These are phyloP conservation scores for Myriosclerotinia duriaeana DNA, from an alignment of 2,329 filamentous ascomycete species.

Conservation along the genomic window DNA sequence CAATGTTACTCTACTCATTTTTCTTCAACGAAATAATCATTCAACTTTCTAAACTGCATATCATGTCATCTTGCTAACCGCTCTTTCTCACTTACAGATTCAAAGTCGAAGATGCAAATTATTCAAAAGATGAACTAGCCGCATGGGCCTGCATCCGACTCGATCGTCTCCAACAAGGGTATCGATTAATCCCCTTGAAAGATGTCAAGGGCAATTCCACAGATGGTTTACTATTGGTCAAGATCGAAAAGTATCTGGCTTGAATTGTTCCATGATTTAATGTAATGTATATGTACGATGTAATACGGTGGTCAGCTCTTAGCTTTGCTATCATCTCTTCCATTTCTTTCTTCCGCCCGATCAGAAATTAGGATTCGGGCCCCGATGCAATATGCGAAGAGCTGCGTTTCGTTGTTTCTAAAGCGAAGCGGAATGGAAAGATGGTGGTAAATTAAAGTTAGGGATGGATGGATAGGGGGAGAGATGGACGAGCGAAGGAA, in stretches of 20 bases:
- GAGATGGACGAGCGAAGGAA: background rate
- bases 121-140: constrained; percentile 73
- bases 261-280: constrained; percentile 9
- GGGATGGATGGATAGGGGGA: background rate
- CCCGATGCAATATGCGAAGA: background rate
- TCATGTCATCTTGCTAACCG: background rate
- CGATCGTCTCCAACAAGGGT: constrained; percentile 74
- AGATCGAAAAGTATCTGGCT: constrained; percentile 58
- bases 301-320: background rate
- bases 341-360: background rate
- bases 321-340: background rate
- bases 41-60: too few relatives aligned
- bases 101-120: constrained; percentile 84
- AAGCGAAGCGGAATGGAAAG: background rate
- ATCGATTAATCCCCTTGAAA: constrained; percentile 73
- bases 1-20: background rate
- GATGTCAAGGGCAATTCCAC: constrained; percentile 66
- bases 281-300: constrained; percentile 12
- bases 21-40: background rate
- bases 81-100: constrained; percentile 48
- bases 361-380: background rate
- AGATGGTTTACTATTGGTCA: constrained; percentile 70
- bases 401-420: background rate
- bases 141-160: constrained; percentile 88
- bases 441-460: background rate